phyloP scores from a whole-genome alignment of 2,329 filamentous ascomycete species.

The Neoarthrinium moseri region DNA sequence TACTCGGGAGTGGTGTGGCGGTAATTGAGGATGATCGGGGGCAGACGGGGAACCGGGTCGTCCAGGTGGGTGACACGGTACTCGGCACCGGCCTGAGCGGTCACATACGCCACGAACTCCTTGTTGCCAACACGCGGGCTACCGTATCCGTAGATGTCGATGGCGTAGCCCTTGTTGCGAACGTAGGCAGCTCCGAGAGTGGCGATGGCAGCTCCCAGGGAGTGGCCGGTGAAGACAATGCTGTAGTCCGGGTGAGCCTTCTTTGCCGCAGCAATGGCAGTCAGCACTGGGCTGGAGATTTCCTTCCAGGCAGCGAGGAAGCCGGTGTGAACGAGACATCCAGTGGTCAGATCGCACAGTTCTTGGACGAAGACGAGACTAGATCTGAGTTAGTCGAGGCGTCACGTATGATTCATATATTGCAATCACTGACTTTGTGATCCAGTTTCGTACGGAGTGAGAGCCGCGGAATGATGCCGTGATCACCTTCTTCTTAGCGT shows the following conservation, averaged over 20 bases:
- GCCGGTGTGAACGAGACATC: conserved; percentile 55
- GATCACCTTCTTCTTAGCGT: conserved; percentile 49
- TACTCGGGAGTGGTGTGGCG: conserved; percentile 70
- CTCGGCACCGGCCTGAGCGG: conserved; percentile 47
- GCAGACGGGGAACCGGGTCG: conserved; percentile 69
- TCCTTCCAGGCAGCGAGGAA: conserved; percentile 61
- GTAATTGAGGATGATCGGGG: conserved; percentile 60
- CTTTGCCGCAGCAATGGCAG: conserved; percentile 41
- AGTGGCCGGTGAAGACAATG: conserved; percentile 65
- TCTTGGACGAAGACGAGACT: conserved; percentile 39
- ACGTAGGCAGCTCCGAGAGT: conserved; percentile 59
- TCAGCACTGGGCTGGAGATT: conserved; percentile 39
- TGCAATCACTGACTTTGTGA: conserved; percentile 44
- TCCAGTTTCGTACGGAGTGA: conserved; percentile 58
- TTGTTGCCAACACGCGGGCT: conserved; percentile 64
- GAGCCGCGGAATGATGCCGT: conserved; percentile 62
- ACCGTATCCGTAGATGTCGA: conserved; percentile 66
- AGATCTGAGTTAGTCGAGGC: conserved; percentile 8
- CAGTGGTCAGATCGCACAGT: conserved; percentile 34
- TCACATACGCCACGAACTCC: conserved; percentile 53
- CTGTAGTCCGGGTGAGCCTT: conserved; percentile 48
- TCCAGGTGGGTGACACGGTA: conserved; percentile 66
- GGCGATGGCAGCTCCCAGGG: conserved; percentile 64
- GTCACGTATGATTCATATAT: background rate
- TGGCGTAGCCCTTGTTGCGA: conserved; percentile 42